Evolutionary conservation across 805 yeast species (phyloP), one percentile per base, ranked within the genome.

Genomic region (Metschnikowia drakensbergensis): DNA sequence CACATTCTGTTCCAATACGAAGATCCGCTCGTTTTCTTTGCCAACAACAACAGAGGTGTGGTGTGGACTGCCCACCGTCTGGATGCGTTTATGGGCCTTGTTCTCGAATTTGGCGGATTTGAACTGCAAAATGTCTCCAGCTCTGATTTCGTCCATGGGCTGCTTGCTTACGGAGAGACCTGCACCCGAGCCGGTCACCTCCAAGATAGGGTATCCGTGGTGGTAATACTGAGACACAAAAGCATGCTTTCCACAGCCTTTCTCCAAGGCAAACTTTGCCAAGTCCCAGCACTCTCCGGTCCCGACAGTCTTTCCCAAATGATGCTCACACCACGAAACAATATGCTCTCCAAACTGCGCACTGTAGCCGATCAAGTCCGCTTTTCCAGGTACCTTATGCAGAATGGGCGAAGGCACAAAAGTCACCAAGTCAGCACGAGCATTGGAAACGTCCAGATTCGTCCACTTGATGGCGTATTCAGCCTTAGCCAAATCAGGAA

Each of bases 241-340:
- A 0, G 84, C 83, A 57, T 78, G 80, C 28, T 72, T 76, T 0
- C 84, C 84, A 58, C 84, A 79, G 0, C 81, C 80, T 50, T 76
- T 74, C 42, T 65, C 60, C 37, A 80, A 63, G 0, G 84, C 82
- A 42, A 77, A 78, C 45, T 69, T 75, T 0, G 83, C 84, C 49
- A 80, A 68, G 31, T 81, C 81, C 84, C 84, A 80, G 54, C 85
- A 80, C 54, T 80, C 84, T 5, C 85, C 85, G 35, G 72, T 60
- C 2, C 82, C 83, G 8, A 80, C 82, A 43, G 63, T 61, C 42
- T 69, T 65, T 6, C 82, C 82, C 30, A 64, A 54, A 22, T 71
- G 69, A 25, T 69, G 74, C 52, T 77, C 80, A 59, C 76, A 68
- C 85, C 84, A 80, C 28, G 72, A 64, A 3, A 81, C 82, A 8